phyloP scores from a whole-genome alignment of 768 basidiomycete species.

The Boletales sp. region DNA sequence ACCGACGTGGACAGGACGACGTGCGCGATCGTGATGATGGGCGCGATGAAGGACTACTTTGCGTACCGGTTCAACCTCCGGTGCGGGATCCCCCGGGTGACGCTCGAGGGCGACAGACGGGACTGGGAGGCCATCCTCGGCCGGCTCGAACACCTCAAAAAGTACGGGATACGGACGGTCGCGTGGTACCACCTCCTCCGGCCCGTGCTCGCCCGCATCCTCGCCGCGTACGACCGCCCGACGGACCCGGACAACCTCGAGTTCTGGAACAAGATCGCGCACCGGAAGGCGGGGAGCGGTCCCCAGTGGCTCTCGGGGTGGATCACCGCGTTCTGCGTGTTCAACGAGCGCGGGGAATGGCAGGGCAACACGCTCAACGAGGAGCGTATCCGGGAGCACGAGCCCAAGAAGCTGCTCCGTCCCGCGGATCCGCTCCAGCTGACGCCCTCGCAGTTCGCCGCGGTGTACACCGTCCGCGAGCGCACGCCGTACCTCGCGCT shows the following conservation, averaged over 20 bases:
- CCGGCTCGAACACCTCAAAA: slow-evolving; percentile 37
- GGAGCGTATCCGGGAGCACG: slow-evolving; percentile 25
- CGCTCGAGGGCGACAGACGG: slow-evolving; percentile 37
- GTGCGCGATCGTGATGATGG: slow-evolving; percentile 41
- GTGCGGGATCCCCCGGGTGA: slow-evolving; percentile 45
- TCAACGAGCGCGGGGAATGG: slow-evolving; percentile 31
- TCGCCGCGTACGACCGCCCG: slow-evolving; percentile 34
- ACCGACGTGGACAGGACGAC: slow-evolving; percentile 36
- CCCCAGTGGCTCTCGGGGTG: slow-evolving; percentile 35
- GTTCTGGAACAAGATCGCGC: slow-evolving; percentile 38
- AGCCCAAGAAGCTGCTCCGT: slow-evolving; percentile 31
- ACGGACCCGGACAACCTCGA: slow-evolving; percentile 27
- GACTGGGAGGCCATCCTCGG: slow-evolving; percentile 38
- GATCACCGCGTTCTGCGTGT: slow-evolving; percentile 38
- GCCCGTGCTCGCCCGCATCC: slow-evolving; percentile 37
- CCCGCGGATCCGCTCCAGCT: slow-evolving; percentile 25
- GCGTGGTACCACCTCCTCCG: slow-evolving; percentile 40
- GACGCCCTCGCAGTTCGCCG: slow-evolving; percentile 23
- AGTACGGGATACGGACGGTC: slow-evolving; percentile 34
- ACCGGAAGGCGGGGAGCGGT: slow-evolving; percentile 26
- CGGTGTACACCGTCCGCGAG: slow-evolving; percentile 22
- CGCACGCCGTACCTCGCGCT: slow-evolving; percentile 19
- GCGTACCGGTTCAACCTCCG: slow-evolving; percentile 25
- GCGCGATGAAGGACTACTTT: slow-evolving; percentile 41
- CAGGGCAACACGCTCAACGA: slow-evolving; percentile 28